Percentiles rank a stretch among this genome's conserved stretches.
Evolutionary conservation across 2,329 filamentous ascomycete genomes (phyloP).

Genomic region (Trichophyton mentagrophytes): DNA sequence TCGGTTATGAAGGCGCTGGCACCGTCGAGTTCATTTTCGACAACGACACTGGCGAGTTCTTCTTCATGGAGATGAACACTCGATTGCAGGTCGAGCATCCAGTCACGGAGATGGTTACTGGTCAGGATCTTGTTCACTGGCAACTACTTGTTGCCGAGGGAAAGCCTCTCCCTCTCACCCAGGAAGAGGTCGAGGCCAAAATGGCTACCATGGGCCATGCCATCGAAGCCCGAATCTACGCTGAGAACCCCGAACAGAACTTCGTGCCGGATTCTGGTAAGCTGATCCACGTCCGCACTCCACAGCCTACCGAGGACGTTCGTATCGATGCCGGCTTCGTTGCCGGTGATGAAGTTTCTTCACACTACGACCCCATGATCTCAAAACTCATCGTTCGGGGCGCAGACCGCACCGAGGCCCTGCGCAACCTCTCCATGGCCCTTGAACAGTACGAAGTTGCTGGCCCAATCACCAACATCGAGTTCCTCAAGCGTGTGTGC

Average conservation of each 20-base stretch:
- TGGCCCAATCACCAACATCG: constrained; percentile 86
- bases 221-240: constrained; percentile 93
- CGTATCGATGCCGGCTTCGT: constrained; percentile 90
- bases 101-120: constrained; percentile 70
- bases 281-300: constrained; percentile 69
- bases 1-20: constrained; percentile 53
- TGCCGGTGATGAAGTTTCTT: constrained; percentile 79
- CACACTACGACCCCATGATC: constrained; percentile 97
- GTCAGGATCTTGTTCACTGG: constrained; percentile 79
- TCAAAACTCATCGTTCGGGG: constrained; percentile 91
- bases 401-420: constrained; percentile 61
- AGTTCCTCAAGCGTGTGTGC: constrained; percentile 85
- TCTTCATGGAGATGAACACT: constrained; percentile 65
- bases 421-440: constrained; percentile 68
- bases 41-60: constrained; percentile 53
- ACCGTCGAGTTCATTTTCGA: constrained; percentile 60
- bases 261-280: constrained; percentile 91
- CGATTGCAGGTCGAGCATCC: constrained; percentile 93
- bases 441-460: constrained; percentile 85
- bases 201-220: constrained; percentile 71
- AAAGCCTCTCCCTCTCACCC: constrained; percentile 51
- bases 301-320: constrained; percentile 55
- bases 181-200: constrained; percentile 51
- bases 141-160: constrained; percentile 77
- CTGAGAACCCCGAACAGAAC: constrained; percentile 79